A percentile compares a stretch with the other conserved stretches of the same genome.
phyloP scores from a whole-genome alignment of 176 grass and related monocot species.

The Canna indica region DNA sequence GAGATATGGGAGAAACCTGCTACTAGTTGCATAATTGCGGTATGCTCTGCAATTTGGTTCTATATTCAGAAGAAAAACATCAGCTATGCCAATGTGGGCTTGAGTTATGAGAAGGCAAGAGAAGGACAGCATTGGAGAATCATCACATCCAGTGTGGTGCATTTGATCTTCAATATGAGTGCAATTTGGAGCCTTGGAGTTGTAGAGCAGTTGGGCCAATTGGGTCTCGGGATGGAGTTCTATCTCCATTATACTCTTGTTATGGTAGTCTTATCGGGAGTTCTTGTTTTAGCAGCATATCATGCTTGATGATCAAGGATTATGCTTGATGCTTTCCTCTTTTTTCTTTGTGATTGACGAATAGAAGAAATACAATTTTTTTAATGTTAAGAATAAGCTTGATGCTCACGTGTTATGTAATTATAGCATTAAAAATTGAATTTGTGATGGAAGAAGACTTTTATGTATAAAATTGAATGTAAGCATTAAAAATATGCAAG shows the following conservation, averaged over 20 bases:
- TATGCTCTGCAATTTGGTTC: slow-evolving; percentile 88
- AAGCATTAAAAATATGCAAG: too few relatives aligned
- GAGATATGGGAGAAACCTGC: slow-evolving; percentile 88
- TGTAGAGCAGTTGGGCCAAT: slow-evolving; percentile 54
- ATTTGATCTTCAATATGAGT: slow-evolving; percentile 94
- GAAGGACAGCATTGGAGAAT: slow-evolving; percentile 85
- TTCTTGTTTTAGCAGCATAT: slow-evolving; percentile 67
- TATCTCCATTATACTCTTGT: slow-evolving; percentile 89
- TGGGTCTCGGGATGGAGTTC: slow-evolving; percentile 63
- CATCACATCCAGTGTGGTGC: slow-evolving; percentile 81
- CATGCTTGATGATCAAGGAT: slow-evolving; percentile 17
- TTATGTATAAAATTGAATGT: too few relatives aligned
- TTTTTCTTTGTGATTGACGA: too few relatives aligned
- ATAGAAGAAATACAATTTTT: too few relatives aligned
- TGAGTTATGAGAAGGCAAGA: slow-evolving; percentile 68
- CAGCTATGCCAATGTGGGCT: slow-evolving; percentile 64
- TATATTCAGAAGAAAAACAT: slow-evolving; percentile 78
- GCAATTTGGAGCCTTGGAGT: slow-evolving; percentile 86
- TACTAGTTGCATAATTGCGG: slow-evolving; percentile 56
- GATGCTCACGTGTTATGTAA: too few relatives aligned
- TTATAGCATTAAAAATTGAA: too few relatives aligned
- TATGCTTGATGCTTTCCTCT: neutral
- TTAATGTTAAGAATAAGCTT: too few relatives aligned
- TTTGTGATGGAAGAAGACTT: too few relatives aligned
- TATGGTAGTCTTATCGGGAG: slow-evolving; percentile 62